Base-by-base conservation (phyloP, 2,329 filamentous ascomycete genomes). In the Drechslerella stenobrocha region DNA sequence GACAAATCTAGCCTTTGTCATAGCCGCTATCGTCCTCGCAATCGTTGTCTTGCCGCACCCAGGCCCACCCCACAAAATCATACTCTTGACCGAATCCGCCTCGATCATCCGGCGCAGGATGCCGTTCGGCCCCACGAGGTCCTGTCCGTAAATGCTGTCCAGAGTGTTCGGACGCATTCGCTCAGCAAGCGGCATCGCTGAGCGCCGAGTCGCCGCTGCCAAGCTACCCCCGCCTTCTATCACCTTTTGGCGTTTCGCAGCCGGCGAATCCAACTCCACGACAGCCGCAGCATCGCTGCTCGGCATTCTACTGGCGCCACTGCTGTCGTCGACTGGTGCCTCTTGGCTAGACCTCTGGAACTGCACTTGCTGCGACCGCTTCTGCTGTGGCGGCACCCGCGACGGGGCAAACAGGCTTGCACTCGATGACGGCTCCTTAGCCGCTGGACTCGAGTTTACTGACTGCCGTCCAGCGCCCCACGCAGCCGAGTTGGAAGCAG, bases 1-100 rank as follows among this genome's bases (percentile, higher is more conserved):
- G 70, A 96, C 86, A 76, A 97, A 97, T 9, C 92, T 84, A 56
- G 87, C 87, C 6, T 87, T 89, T 0, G 89, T 89, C 74, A 86
- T 87, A 13, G 85, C 84, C 2, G 93, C 89, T 65, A 98, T 90
- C 48, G 95, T 89, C 2, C 93, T 81, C 18, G 93, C 93, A 72
- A 98, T 96, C 0, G 93, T 93, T 1, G 89, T 93, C 79, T 93
- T 93, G 70, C 89, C 89, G 0, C 88, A 91, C 20, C 89, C 89
- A 0, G 88, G 85, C 0, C 83, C 83, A 28, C 89, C 89, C 89
- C 93, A 98, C 11, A 98, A 80, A 37, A 98, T 90, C 89, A 98
- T 96, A 11, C 89, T 95, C 0, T 93, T 92, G 28, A 97, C 85
- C 3, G 87, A 83, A 73, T 93, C 87, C 64, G 87, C 82, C 74